Evolutionary conservation across 2,329 filamentous ascomycete species (phyloP).

Genomic region (Ceratocystis smalleyi): DNA sequence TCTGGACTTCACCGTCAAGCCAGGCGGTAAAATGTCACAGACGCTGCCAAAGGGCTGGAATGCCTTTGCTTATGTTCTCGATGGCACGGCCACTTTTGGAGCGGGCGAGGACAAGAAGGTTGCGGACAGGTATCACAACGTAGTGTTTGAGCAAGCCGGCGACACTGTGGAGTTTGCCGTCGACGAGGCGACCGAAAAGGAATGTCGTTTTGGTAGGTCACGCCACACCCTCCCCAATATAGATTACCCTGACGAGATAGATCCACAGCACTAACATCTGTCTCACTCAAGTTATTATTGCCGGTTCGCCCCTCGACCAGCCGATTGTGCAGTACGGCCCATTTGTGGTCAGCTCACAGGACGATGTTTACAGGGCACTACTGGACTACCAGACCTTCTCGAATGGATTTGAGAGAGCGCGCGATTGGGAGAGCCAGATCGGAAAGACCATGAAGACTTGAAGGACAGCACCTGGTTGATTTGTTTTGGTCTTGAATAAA

Average conservation of each 20-base stretch:
- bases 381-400: conserved; percentile 55
- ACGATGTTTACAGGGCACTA: conserved; percentile 62
- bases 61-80: conserved; percentile 73
- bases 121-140: conserved; percentile 65
- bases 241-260: background rate
- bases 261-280: conserved; percentile 1
- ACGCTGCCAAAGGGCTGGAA: conserved; percentile 70
- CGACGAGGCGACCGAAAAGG: conserved; percentile 44
- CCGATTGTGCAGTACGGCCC: conserved; percentile 71
- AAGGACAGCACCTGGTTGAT: background rate
- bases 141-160: conserved; percentile 69
- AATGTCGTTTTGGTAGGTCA: conserved; percentile 33
- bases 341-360: conserved; percentile 59
- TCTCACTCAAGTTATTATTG: conserved; percentile 43
- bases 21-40: conserved; percentile 65
- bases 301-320: conserved; percentile 67
- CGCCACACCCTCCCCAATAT: background rate
- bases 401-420: conserved; percentile 68
- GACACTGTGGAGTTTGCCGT: conserved; percentile 61
- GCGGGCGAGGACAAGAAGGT: conserved; percentile 34
- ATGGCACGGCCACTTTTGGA: conserved; percentile 52
- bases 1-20: conserved; percentile 64
- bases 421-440: conserved; percentile 74
- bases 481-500: too few species aligned
- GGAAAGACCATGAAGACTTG: conserved; percentile 50